Evolutionary conservation across 495 filamentous ascomycete species (phyloP).

Genomic region (Hamigera avellanea): DNA sequence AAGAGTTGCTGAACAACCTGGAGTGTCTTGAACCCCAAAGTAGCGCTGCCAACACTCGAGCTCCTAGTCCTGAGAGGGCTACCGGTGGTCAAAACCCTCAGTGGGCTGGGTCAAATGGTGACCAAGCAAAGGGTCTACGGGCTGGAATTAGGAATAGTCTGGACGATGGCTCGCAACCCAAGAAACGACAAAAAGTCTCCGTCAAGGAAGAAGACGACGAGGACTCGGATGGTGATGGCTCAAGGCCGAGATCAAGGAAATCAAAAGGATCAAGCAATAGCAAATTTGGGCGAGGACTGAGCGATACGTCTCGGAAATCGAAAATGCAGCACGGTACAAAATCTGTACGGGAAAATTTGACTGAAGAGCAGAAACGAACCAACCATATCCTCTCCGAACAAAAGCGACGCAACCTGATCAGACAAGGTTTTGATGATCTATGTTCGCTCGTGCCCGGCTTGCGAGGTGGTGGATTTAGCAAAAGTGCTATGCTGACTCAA

Average conservation of each 20-base stretch:
- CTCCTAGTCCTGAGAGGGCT: constrained; percentile 41
- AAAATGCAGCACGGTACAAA: constrained; percentile 29
- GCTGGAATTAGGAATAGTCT: constrained; percentile 3
- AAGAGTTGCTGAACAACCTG: constrained; percentile 40
- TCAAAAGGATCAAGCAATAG: constrained; percentile 27
- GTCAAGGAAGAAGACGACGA: constrained; percentile 28
- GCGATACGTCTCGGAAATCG: constrained; percentile 20
- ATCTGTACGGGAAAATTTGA: constrained; percentile 59
- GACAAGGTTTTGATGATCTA: constrained; percentile 65
- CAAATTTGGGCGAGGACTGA: constrained; percentile 21
- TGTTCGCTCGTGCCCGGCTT: constrained; percentile 60
- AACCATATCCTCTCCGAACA: constrained; percentile 88
- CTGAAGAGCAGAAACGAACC: constrained; percentile 70
- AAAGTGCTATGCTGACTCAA: constrained; percentile 62
- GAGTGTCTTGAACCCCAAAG: constrained; percentile 41
- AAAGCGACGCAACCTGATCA: constrained; percentile 68
- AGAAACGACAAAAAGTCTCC: constrained; percentile 23
- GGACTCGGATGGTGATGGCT: constrained; percentile 25
- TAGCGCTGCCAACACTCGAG: constrained; percentile 45
- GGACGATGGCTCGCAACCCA: constrained; percentile 20
- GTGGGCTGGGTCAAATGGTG: constrained; percentile 5
- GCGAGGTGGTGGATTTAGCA: constrained; percentile 59
- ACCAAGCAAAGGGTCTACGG: constrained; percentile 1
- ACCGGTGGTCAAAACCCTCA: constrained; percentile 7
- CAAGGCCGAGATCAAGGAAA: constrained; percentile 34